phyloP scores from a whole-genome alignment of 805 yeast genomes.

The Kodamaea jinghongensis region DNA sequence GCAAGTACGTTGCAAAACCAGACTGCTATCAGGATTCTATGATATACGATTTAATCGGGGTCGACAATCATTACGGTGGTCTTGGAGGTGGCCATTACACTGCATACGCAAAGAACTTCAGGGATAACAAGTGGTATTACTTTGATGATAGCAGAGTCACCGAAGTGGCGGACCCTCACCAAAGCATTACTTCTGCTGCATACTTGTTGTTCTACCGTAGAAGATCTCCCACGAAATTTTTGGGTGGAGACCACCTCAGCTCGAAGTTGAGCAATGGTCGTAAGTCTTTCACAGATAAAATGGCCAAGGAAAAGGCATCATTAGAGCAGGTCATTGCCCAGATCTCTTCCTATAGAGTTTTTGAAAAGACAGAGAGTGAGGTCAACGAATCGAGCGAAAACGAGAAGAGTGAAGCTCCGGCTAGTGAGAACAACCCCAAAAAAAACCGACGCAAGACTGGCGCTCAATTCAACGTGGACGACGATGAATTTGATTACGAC shows the following conservation, averaged over 20 bases:
- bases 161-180: constrained; percentile 52
- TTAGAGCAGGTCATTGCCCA: constrained; percentile 17
- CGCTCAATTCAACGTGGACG: constrained; percentile 13
- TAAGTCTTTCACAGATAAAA: constrained; percentile 15
- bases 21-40: constrained; percentile 15
- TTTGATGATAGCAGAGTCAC: constrained; percentile 82
- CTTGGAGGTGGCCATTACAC: constrained; percentile 98
- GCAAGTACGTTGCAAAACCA: constrained; percentile 47
- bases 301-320: constrained; percentile 12
- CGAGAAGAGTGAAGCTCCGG: not conserved
- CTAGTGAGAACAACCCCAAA: not conserved
- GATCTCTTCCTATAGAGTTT: constrained; percentile 10
- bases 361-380: constrained; percentile 7
- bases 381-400: constrained; percentile 5
- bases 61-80: constrained; percentile 95
- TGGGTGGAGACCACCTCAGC: constrained; percentile 50
- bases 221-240: constrained; percentile 32
- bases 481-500: constrained; percentile 15
- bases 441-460: constrained; percentile 6
- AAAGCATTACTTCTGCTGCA: constrained; percentile 73
- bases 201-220: constrained; percentile 81
- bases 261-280: constrained; percentile 43
- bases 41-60: constrained; percentile 83
- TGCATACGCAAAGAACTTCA: constrained; percentile 76
- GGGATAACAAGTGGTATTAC: constrained; percentile 81